A percentile compares a stretch with the other conserved stretches of the same genome.
Evolutionary conservation across 441 rosid genomes (phyloP).

Genomic region (Biscutella laevigata): DNA sequence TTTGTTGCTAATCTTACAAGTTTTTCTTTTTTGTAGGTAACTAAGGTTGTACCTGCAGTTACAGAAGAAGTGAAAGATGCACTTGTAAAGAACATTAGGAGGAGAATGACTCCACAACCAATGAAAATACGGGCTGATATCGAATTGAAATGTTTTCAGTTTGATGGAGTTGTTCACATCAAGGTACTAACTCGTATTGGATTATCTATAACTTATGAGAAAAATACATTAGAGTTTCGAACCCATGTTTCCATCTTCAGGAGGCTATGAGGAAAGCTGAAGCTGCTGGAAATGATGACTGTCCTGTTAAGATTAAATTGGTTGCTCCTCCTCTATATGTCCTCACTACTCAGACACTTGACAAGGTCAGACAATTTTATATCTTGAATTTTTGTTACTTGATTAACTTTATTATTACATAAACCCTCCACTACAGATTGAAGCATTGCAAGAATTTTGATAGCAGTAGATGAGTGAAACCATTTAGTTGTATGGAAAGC

Average conservation of each 20-base stretch:
- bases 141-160: constrained; percentile 93
- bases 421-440: background rate
- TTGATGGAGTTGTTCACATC: constrained; percentile 94
- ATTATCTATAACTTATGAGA: background rate
- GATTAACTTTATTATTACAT: background rate
- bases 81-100: constrained; percentile 72
- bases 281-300: constrained; percentile 81
- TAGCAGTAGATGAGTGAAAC: background rate
- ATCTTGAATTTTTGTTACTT: background rate
- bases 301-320: constrained; percentile 88
- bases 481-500: background rate
- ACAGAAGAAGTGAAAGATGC: constrained; percentile 82
- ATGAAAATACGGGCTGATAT: constrained; percentile 91
- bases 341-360: constrained; percentile 92
- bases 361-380: constrained; percentile 55
- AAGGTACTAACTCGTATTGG: constrained; percentile 37
- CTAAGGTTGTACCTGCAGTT: constrained; percentile 71
- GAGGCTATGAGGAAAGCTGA: constrained; percentile 92
- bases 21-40: constrained; percentile 40
- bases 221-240: background rate
- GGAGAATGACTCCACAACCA: constrained; percentile 97
- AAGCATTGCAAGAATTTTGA: background rate
- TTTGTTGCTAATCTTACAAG: constrained; percentile 7
- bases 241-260: constrained; percentile 32
- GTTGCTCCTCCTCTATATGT: constrained; percentile 98